Percentiles rank a stretch among this genome's conserved stretches.
phyloP scores from a whole-genome alignment of 176 grass and related monocot genomes.

The Echinochloa phyllopogon region DNA sequence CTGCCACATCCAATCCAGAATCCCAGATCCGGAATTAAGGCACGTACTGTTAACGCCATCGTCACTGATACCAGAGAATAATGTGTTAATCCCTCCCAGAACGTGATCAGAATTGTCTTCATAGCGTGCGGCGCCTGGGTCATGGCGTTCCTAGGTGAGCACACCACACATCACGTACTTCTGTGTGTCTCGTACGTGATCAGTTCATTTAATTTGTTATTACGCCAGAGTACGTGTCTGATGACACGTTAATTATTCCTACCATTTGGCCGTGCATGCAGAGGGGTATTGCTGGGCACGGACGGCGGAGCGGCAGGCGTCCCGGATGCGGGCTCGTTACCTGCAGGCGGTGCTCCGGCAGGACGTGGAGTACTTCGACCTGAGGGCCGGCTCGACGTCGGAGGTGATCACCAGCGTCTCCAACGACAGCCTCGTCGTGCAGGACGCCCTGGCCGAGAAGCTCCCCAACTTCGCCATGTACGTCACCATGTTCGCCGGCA shows the following conservation, averaged over 20 bases:
- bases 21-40: too few species aligned
- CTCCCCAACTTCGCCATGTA: constrained; percentile 96
- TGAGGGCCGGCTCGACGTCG: constrained; percentile 67
- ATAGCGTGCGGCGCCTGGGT: constrained; percentile 65
- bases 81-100: constrained; percentile 45
- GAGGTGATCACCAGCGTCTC: constrained; percentile 93
- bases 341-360: constrained; percentile 82
- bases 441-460: constrained; percentile 89
- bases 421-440: constrained; percentile 82
- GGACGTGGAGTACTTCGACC: constrained; percentile 94
- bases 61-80: neutral
- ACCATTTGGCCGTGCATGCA: neutral
- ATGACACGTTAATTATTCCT: too few species aligned
- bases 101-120: constrained; percentile 58
- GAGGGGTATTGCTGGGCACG: constrained; percentile 94
- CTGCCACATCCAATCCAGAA: too few species aligned
- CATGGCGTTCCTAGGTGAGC: constrained; percentile 78
- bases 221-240: too few species aligned
- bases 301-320: constrained; percentile 90
- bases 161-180: neutral
- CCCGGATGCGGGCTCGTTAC: constrained; percentile 78
- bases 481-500: constrained; percentile 61
- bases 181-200: too few species aligned
- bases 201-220: too few species aligned
- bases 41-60: too few species aligned